Evolutionary conservation across 2,329 filamentous ascomycete genomes (phyloP).

Genomic region (Nothopassalora personata): DNA sequence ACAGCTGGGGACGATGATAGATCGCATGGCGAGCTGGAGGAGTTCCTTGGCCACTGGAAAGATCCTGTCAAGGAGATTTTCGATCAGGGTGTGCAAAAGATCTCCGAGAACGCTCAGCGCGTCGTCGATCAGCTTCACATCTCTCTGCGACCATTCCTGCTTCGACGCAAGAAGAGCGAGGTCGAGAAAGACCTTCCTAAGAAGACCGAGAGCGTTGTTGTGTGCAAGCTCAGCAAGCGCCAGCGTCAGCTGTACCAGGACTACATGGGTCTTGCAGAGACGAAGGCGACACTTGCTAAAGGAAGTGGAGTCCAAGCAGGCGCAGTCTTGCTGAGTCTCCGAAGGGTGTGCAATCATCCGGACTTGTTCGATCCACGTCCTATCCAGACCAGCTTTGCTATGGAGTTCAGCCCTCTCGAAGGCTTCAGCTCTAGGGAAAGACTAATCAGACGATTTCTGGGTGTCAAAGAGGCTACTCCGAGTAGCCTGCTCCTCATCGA

Average conservation of each 20-base stretch:
- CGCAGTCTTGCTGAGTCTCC: slow-evolving; percentile 93
- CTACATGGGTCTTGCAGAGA: slow-evolving; percentile 86
- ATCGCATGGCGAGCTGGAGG: slow-evolving; percentile 80
- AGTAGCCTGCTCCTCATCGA: slow-evolving; percentile 15
- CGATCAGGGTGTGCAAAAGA: slow-evolving; percentile 85
- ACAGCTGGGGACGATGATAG: slow-evolving; percentile 85
- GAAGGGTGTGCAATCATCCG: slow-evolving; percentile 97
- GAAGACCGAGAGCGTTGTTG: slow-evolving; percentile 95
- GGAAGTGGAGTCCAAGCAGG: slow-evolving; percentile 98
- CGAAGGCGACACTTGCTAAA: slow-evolving; percentile 78
- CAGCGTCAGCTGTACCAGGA: slow-evolving; percentile 95
- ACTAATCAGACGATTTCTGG: slow-evolving; percentile 55
- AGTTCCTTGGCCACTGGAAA: slow-evolving; percentile 94
- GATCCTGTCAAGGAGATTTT: slow-evolving; percentile 94
- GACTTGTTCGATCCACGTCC: slow-evolving; percentile 93
- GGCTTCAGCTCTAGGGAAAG: slow-evolving; percentile 69
- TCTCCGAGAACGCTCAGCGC: slow-evolving; percentile 87
- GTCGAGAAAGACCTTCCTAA: slow-evolving; percentile 99
- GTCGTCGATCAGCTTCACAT: slow-evolving; percentile 93
- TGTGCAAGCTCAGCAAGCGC: slow-evolving; percentile 89
- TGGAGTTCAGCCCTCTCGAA: slow-evolving; percentile 64
- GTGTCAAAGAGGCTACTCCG: slow-evolving; percentile 13
- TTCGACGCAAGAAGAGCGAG: slow-evolving; percentile 87
- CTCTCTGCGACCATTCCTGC: slow-evolving; percentile 82
- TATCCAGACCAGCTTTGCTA: slow-evolving; percentile 94